A percentile compares a stretch with the other conserved stretches of the same genome.
These are phyloP conservation scores for Nothophytophthora sp. DNA, from an alignment of 352 stramenopile genomes.

Conservation along the genomic window DNA sequence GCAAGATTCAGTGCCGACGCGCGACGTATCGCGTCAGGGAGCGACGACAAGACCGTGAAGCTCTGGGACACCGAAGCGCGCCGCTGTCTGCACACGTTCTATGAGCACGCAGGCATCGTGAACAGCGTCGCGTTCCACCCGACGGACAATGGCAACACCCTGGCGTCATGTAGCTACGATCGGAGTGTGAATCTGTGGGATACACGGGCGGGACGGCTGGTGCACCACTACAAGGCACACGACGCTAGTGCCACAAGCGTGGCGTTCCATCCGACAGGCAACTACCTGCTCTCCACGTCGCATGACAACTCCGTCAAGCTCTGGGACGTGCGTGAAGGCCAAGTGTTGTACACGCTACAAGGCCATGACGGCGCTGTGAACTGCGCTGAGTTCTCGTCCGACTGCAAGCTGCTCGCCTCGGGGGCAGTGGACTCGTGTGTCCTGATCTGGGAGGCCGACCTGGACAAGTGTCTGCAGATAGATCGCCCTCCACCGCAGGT, in stretches of 20 bases:
- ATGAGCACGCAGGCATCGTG: constrained; percentile 86
- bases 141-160: constrained; percentile 52
- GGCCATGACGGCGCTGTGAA: constrained; percentile 81
- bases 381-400: constrained; percentile 66
- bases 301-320: constrained; percentile 90
- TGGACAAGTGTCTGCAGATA: constrained; percentile 76
- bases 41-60: constrained; percentile 93
- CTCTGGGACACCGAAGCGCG: constrained; percentile 90
- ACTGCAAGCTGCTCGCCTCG: constrained; percentile 68
- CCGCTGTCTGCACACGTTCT: constrained; percentile 80
- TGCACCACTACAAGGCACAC: constrained; percentile 94
- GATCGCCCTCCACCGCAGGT: constrained; percentile 17
- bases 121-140: constrained; percentile 88
- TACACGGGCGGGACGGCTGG: constrained; percentile 65
- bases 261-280: constrained; percentile 89
- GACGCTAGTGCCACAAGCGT: constrained; percentile 76
- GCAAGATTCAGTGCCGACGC: constrained; percentile 81
- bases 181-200: constrained; percentile 89
- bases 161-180: constrained; percentile 72
- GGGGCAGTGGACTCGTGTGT: constrained; percentile 79
- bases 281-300: constrained; percentile 91
- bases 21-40: constrained; percentile 66
- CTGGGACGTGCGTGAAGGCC: constrained; percentile 93
- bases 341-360: constrained; percentile 92
- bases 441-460: constrained; percentile 85